phyloP scores from a whole-genome alignment of 2,329 filamentous ascomycete genomes.

The Albophoma yamanashiensis region DNA sequence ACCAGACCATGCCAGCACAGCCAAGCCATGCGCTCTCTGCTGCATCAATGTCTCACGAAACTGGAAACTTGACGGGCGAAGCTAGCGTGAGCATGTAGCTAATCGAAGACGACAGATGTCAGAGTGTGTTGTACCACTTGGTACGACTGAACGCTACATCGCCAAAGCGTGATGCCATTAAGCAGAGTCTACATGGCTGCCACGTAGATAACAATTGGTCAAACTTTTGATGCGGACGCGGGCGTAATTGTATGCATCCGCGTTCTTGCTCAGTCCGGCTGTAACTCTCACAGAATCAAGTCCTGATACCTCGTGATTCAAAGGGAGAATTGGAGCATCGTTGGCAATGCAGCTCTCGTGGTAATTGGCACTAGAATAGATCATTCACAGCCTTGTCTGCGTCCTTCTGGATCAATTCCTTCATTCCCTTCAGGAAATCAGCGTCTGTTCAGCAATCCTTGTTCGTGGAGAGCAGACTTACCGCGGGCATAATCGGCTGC shows the following conservation, averaged over 20 bases:
- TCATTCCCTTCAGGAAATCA: constrained; percentile 62
- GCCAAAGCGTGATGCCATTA: background rate
- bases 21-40: background rate
- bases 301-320: background rate
- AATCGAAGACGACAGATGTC: background rate
- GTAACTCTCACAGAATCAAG: background rate
- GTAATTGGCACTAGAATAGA: constrained; percentile 48
- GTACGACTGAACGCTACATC: background rate
- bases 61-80: background rate
- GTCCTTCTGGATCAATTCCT: constrained; percentile 86
- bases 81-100: background rate
- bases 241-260: background rate
- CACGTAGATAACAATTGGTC: background rate
- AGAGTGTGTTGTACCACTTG: background rate
- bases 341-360: background rate
- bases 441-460: background rate
- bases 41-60: background rate
- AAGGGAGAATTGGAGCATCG: background rate
- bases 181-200: background rate
- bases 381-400: constrained; percentile 87
- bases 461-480: constrained; percentile 28
- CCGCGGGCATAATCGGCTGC: constrained; percentile 83
- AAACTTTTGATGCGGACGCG: background rate
- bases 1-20: background rate
- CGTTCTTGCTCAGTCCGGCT: background rate